Evolutionary conservation across 345 rosid genomes (phyloP), one percentile per base, ranked within the genome.

Genomic region (Sapria himalayana): DNA sequence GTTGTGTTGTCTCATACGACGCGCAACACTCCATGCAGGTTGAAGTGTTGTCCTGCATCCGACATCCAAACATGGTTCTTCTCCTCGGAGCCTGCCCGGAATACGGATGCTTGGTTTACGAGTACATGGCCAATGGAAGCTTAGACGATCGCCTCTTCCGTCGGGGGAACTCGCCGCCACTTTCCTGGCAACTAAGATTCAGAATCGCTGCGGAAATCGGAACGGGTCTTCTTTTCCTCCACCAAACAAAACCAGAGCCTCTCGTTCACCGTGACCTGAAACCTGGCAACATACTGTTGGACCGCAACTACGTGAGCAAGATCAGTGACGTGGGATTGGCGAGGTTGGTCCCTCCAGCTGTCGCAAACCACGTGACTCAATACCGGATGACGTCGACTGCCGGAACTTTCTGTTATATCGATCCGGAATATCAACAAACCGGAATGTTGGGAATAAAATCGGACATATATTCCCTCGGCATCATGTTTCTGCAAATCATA

Each of bases 31-130:
- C 19, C 12, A 0, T 58, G 51, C 51, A 74, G 84, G 69, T 86
- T 38, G 82, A 86, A 65, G 85, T 86, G 9, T 46, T 86, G 21
- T 63, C 82, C 25, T 61, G 64, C 70, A 86, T 81, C 49, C 60
- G 93, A 33, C 94, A 86, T 60, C 91, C 94, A 37, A 86, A 81
- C 67, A 76, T 86, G 94, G 97, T 86, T 52, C 85, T 78, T 29
- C 69, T 81, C n/a, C 63, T 86, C 4, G 97, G 94, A 19, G 97
- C 94, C 9, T 78, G 94, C 56, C 81, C 85, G 0, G 76, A 86
- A 49, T 74, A 64, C 17, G 94, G 97, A 18, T 81, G 97, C 57
- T 59, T 86, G 42, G 93, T 78, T 41, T 86, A 86, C 1, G 85
- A 81, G 55, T 59, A 76, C 69, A 76, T 86, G 94, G 73, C 92